Evolutionary conservation across 805 yeast species (phyloP), one percentile per base, ranked within the genome.

Genomic region (Candida tallmaniae): DNA sequence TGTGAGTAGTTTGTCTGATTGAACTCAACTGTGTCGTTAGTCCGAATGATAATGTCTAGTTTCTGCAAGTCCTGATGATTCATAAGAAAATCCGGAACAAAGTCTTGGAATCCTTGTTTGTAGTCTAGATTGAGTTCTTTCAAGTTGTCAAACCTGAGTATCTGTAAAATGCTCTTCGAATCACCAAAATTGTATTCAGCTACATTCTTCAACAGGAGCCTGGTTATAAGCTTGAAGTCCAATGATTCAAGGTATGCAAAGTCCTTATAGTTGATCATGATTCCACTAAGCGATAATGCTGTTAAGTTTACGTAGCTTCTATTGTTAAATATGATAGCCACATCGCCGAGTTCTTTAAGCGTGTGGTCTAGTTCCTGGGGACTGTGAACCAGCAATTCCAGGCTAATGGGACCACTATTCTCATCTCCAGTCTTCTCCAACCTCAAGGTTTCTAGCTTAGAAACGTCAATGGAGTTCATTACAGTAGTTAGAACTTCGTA

Each of bases 1-100:
- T 34, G 31, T 3, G 50, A 43, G 29, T 53, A 50, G n/a, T 42
- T 45, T 11, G 20, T 29, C 15, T 40, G 44, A 7, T 39, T 40
- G 6, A 38, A 36, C 16, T 17, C 26, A 22, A 46, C 52, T 4
- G 66, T 55, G 7, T 53, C 52, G 39, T 69, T 69, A 53, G 60
- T 54, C n/a, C 72, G 49, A 5, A 71, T 58, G 0, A 57, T 53
- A 7, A 71, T 32, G 38, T 71, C 74, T 9, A 72, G 49, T 23
- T 62, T 54, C 14, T 45, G 39, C n/a, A 73, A 43, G 1, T 34
- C 38, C 0, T 34, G 29, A 6, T 37, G 25, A 1, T 49, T 34
- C 5, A 66, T 29, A 1, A 23, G 5, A 41, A 70, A 68, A 1
- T 39, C 43, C 1, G 66, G 66, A 0, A 68, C 65, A 1, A 65